Conservation (phyloP, 2,329 filamentous ascomycete genomes). For the Fusarium xyrophilum region DNA sequence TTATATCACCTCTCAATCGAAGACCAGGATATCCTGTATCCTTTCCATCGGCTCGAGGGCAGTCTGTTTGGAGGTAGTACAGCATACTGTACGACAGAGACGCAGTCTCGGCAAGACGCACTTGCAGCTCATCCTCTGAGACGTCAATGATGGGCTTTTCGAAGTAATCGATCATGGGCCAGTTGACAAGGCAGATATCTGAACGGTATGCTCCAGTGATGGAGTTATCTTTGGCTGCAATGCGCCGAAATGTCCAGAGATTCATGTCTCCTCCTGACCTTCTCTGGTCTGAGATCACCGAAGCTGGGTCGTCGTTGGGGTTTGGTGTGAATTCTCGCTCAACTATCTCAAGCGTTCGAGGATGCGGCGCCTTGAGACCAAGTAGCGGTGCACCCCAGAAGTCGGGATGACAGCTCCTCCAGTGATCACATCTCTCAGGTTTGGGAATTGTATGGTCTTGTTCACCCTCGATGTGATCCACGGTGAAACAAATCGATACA, state of each 20-base stretch:
- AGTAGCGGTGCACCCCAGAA: constrained; percentile 42
- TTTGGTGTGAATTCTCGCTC: constrained; percentile 41
- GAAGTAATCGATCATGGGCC: constrained; percentile 44
- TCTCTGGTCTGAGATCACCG: constrained; percentile 37
- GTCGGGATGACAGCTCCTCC: constrained; percentile 34
- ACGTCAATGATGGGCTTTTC: constrained; percentile 42
- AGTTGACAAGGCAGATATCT: constrained; percentile 42
- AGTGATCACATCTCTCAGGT: constrained; percentile 35
- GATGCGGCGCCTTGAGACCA: constrained; percentile 38
- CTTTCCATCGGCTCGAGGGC: constrained; percentile 37
- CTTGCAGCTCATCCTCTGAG: constrained; percentile 25
- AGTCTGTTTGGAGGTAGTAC: constrained; percentile 41
- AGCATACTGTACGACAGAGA: constrained; percentile 42
- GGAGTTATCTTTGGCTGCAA: constrained; percentile 38
- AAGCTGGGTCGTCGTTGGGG: constrained; percentile 38
- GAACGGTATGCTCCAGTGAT: constrained; percentile 33
- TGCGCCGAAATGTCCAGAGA: constrained; percentile 41
- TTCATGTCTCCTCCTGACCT: constrained; percentile 41
- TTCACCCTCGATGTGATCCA: constrained; percentile 41
- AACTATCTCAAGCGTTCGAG: constrained; percentile 39
- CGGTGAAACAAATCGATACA: constrained; percentile 42
- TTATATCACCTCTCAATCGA: constrained; percentile 39
- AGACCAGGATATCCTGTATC: constrained; percentile 39
- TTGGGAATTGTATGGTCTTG: constrained; percentile 37
- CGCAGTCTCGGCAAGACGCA: constrained; percentile 23